These are phyloP conservation scores for Leishmania lainsoni DNA, from an alignment of 208 protist species.

Conservation along the genomic window DNA sequence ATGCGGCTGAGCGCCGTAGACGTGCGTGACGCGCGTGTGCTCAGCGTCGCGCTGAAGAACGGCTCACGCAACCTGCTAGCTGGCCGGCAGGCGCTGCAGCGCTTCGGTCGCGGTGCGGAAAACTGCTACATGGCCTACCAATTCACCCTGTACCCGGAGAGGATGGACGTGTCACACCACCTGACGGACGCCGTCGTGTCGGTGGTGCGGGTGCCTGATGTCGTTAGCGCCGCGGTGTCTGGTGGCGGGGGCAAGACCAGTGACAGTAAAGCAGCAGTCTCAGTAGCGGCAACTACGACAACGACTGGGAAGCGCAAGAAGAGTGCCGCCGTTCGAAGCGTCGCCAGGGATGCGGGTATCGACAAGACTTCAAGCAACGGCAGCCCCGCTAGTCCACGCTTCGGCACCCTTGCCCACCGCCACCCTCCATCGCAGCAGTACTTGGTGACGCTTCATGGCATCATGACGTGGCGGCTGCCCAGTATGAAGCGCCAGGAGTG, in stretches of 20 bases:
- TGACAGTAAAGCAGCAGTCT: neutral
- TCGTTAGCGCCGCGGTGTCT: neutral
- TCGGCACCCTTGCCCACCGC: slow-evolving; percentile 9
- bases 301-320: slow-evolving; percentile 10
- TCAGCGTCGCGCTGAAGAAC: slow-evolving; percentile 80
- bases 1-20: slow-evolving; percentile 77
- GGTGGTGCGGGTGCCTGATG: slow-evolving; percentile 17
- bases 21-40: slow-evolving; percentile 60
- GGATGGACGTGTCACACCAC: slow-evolving; percentile 64
- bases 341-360: neutral
- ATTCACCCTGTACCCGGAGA: slow-evolving; percentile 71
- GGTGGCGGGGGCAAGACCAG: neutral
- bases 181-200: slow-evolving; percentile 60
- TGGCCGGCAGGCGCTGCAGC: slow-evolving; percentile 69
- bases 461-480: slow-evolving; percentile 81
- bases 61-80: slow-evolving; percentile 69
- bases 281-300: neutral
- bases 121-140: slow-evolving; percentile 77
- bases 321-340: neutral
- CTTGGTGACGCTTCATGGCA: slow-evolving; percentile 76
- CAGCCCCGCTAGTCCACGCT: slow-evolving; percentile 5
- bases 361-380: neutral
- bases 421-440: slow-evolving; percentile 28
- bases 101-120: slow-evolving; percentile 53
- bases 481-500: slow-evolving; percentile 65